A percentile compares a stretch with the other conserved stretches of the same genome.
Evolutionary conservation across 2,329 filamentous ascomycete genomes (phyloP).

Genomic region (Pseudogymnoascus sp.): DNA sequence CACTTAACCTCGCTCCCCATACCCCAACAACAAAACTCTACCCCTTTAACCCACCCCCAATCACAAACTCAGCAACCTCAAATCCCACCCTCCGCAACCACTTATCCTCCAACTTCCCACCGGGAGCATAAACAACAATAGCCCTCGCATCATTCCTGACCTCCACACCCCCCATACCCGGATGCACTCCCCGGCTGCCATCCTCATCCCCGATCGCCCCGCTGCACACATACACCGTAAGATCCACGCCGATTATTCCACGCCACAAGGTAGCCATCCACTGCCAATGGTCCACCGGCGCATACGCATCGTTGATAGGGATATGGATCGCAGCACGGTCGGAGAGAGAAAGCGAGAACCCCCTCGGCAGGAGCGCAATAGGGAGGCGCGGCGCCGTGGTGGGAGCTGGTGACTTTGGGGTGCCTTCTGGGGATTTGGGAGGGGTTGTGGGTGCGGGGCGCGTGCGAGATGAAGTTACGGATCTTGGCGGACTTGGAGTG

Average conservation of each 20-base stretch:
- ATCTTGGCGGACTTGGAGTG: constrained; percentile 70
- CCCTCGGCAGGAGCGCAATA: constrained; percentile 67
- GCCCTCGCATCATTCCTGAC: constrained; percentile 45
- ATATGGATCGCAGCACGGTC: constrained; percentile 68
- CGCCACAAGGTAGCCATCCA: constrained; percentile 96
- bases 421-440: neutral
- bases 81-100: constrained; percentile 72
- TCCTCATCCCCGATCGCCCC: constrained; percentile 13
- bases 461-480: constrained; percentile 46
- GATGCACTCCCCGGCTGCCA: neutral
- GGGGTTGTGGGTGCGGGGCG: constrained; percentile 12
- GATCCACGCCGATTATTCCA: constrained; percentile 73
- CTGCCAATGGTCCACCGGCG: constrained; percentile 87
- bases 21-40: neutral
- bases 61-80: constrained; percentile 79
- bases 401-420: constrained; percentile 14
- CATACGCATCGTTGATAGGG: constrained; percentile 70
- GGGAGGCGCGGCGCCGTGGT: constrained; percentile 41
- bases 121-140: constrained; percentile 45
- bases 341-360: constrained; percentile 73
- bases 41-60: constrained; percentile 15
- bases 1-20: neutral
- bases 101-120: constrained; percentile 54
- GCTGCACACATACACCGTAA: constrained; percentile 61
- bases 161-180: constrained; percentile 44